Evolutionary conservation across 208 protist species (phyloP), one percentile per base, ranked within the genome.

Genomic region (Wallacemonas sp.): DNA sequence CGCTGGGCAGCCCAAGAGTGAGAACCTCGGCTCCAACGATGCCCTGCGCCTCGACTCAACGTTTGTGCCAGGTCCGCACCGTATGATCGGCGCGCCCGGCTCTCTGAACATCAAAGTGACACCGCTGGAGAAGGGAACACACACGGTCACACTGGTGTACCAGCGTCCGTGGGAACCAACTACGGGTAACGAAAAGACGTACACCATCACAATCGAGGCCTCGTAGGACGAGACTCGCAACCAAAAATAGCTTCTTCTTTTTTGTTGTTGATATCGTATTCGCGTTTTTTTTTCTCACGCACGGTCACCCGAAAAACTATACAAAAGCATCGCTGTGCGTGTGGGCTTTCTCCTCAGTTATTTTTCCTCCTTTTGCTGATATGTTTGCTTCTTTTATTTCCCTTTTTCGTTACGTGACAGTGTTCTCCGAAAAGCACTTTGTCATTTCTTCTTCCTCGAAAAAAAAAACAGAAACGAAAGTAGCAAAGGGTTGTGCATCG

Each of bases 31-130:
- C 17, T 29, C 43, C 30, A 39, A 70, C 5, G 29, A 54, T 12
- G 30, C 4, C 32, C 19, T 44, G 6, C 38, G 24, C 16, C 52
- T 36, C 19, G 33, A 55, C 23, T 79, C 73, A 63, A 60, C 44
- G 11, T 66, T 47, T 26, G 34, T 8, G 23, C 5, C 47, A 2
- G 33, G 61, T 29, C 2, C 16, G 9, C 11, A 54, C 12, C 1
- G 24, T 0, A 68, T 90, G 76, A 38, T 82, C 24, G 84, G 88
- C 11, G 66, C 12, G 1, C 74, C 67, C 26, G 88, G 84, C 11
- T 46, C 33, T 27, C 76, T 78, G 64, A 23, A 47, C 44, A 75
- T 94, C 60, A 56, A 48, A 8, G 70, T 90, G 23, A n/a, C n/a
- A n/a, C n/a, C n/a, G n/a, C n/a, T n/a, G n/a, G n/a, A n/a, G n/a